A percentile compares a stretch with the other conserved stretches of the same genome.
phyloP scores from a whole-genome alignment of 1,139 yeast genomes.

The Pichia terricola region DNA sequence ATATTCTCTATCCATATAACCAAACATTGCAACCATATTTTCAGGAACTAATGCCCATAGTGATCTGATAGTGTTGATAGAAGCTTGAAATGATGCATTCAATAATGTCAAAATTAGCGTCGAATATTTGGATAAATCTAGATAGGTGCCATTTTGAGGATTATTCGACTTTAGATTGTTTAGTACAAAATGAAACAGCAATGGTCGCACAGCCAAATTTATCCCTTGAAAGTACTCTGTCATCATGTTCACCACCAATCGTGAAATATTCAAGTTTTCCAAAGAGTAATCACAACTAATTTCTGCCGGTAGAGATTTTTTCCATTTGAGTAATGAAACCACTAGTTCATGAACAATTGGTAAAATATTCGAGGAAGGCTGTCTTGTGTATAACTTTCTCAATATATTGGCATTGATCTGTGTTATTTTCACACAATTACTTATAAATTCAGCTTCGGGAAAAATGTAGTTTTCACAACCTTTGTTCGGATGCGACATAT shows the following conservation, averaged over 20 bases:
- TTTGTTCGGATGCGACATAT: conserved; percentile 46
- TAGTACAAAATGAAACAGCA: conserved; percentile 70
- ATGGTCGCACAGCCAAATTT: conserved; percentile 73
- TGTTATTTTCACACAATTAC: conserved; percentile 72
- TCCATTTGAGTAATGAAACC: conserved; percentile 63
- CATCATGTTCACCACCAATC: conserved; percentile 69
- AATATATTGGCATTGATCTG: conserved; percentile 71
- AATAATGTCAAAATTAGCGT: conserved; percentile 57
- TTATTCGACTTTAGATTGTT: conserved; percentile 44
- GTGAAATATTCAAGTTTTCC: conserved; percentile 46
- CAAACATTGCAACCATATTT: conserved; percentile 74
- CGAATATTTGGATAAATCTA: conserved; percentile 62
- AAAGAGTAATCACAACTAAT: conserved; percentile 55
- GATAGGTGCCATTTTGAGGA: conserved; percentile 33
- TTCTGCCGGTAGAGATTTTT: conserved; percentile 52
- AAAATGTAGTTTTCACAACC: conserved; percentile 61
- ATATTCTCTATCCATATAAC: conserved; percentile 86
- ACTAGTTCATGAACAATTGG: conserved; percentile 69
- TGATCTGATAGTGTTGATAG: conserved; percentile 67
- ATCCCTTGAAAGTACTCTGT: conserved; percentile 83
- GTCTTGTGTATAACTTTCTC: conserved; percentile 64
- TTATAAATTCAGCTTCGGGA: conserved; percentile 72
- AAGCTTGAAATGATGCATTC: conserved; percentile 78
- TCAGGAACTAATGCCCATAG: conserved; percentile 66
- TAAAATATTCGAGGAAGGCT: conserved; percentile 62